A percentile compares a stretch with the other conserved stretches of the same genome.
Conservation (phyloP, 768 basidiomycete genomes). For the Serpula lacrymans region DNA sequence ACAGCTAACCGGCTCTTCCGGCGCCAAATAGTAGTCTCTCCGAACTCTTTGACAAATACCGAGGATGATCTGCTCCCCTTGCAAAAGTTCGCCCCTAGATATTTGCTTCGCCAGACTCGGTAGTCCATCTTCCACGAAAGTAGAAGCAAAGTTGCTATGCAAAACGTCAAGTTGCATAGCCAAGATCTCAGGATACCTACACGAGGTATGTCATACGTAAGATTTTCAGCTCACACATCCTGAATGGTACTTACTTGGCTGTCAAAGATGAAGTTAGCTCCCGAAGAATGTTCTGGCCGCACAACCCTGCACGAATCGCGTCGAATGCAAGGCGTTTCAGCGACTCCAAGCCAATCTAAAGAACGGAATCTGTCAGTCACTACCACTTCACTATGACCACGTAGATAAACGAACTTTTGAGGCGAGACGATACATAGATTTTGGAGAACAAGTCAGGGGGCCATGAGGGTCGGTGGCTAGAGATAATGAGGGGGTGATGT, state of each 20-base stretch:
- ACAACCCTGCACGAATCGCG: constrained; percentile 12
- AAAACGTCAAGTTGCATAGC: constrained; percentile 23
- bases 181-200: constrained; percentile 13
- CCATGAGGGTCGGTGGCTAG: background rate
- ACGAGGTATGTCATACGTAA: background rate
- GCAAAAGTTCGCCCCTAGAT: constrained; percentile 12
- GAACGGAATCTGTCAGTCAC: too few species aligned
- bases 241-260: constrained; percentile 14
- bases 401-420: constrained; percentile 25
- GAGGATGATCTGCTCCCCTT: constrained; percentile 20
- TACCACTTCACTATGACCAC: too few species aligned
- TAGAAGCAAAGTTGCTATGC: constrained; percentile 12
- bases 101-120: constrained; percentile 12
- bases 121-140: constrained; percentile 9
- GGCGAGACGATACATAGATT: constrained; percentile 43
- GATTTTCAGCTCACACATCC: too few species aligned
- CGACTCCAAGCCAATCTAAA: constrained; percentile 15
- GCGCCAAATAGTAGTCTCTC: constrained; percentile 1
- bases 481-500: too few species aligned
- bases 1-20: too few species aligned
- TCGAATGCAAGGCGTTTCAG: constrained; percentile 16
- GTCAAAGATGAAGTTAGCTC: constrained; percentile 25
- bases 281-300: constrained; percentile 18
- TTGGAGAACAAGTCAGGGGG: constrained; percentile 33
- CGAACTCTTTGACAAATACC: constrained; percentile 17